Conservation (phyloP, 2,329 filamentous ascomycete genomes). For the Rhytidhysteron rufulum region DNA sequence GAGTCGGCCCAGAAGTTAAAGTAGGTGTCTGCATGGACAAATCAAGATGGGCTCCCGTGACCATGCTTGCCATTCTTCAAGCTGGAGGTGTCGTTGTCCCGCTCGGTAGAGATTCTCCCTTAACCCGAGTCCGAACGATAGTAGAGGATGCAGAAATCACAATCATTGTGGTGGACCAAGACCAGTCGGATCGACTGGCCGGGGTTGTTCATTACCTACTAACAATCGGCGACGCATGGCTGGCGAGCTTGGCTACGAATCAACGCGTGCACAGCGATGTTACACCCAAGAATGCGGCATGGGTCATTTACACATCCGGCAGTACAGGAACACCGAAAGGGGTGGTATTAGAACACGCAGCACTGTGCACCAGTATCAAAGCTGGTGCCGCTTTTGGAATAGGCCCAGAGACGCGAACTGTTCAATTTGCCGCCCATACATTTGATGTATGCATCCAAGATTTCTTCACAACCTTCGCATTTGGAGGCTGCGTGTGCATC, state of each 20-base stretch:
- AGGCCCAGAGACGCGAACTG: not conserved
- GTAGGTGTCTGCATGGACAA: constrained; percentile 13
- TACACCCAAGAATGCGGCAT: not conserved
- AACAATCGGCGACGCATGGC: not conserved
- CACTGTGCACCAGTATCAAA: constrained; percentile 7
- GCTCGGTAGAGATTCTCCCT: constrained; percentile 24
- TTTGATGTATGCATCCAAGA: constrained; percentile 7
- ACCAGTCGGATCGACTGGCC: not conserved
- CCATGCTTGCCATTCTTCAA: constrained; percentile 16
- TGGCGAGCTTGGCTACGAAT: not conserved
- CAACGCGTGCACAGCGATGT: not conserved
- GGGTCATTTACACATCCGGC: constrained; percentile 2
- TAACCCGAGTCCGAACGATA: constrained; percentile 25
- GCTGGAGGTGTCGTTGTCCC: constrained; percentile 14
- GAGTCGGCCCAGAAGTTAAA: not conserved
- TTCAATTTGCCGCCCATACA: constrained; percentile 7
- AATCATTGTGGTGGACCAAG: not conserved
- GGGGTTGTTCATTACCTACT: not conserved
- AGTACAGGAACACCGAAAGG: constrained; percentile 3
- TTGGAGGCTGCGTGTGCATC: constrained; percentile 7
- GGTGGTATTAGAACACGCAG: constrained; percentile 7
- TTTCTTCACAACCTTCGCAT: constrained; percentile 2
- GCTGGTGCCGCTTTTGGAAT: constrained; percentile 8
- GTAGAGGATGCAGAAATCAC: not conserved
- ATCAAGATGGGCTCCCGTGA: constrained; percentile 22